Evolutionary conservation across 805 yeast species (phyloP).

Genomic region (Candida hungchunana): DNA sequence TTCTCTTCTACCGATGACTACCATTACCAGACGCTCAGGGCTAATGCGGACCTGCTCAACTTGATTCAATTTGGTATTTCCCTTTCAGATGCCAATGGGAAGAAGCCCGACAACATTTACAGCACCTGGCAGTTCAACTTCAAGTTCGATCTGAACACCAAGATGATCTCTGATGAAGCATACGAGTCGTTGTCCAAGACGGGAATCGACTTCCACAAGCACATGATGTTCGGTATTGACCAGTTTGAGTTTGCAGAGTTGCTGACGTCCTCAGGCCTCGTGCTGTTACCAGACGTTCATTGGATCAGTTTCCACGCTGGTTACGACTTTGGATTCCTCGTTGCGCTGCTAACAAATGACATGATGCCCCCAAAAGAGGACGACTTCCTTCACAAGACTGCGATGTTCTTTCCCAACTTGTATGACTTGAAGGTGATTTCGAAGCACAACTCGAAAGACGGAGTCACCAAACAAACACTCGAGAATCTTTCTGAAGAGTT

Average conservation of each 20-base stretch:
- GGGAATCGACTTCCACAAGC: constrained; percentile 76
- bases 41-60: constrained; percentile 83
- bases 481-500: constrained; percentile 69
- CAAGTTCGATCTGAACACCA: constrained; percentile 66
- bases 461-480: constrained; percentile 39
- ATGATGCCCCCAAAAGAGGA: constrained; percentile 76
- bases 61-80: constrained; percentile 85
- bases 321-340: constrained; percentile 87
- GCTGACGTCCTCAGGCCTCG: constrained; percentile 79
- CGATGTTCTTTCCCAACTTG: constrained; percentile 71
- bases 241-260: constrained; percentile 78
- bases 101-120: constrained; percentile 59
- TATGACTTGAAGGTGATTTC: constrained; percentile 71
- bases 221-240: constrained; percentile 73
- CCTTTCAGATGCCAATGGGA: constrained; percentile 63
- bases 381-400: constrained; percentile 69
- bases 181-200: constrained; percentile 74
- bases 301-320: constrained; percentile 96
- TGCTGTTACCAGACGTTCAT: constrained; percentile 58
- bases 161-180: constrained; percentile 87
- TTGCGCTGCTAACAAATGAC: constrained; percentile 70
- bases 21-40: constrained; percentile 91
- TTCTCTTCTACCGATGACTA: constrained; percentile 87
- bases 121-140: constrained; percentile 98
- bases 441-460: constrained; percentile 21